These are phyloP conservation scores for Candida lessepsii DNA, from an alignment of 805 yeast species.

Conservation along the genomic window DNA sequence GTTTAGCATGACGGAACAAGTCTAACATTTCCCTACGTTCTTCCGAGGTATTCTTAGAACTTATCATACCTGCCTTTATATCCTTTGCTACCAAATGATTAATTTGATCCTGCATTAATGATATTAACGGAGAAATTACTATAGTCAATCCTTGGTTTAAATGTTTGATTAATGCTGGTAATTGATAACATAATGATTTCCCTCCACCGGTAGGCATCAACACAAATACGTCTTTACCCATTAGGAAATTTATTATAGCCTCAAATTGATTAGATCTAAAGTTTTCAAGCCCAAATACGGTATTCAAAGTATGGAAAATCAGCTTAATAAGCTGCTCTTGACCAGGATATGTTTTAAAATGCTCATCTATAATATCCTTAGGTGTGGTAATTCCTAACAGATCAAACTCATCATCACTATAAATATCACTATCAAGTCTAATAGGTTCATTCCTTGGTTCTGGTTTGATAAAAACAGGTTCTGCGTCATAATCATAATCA, in stretches of 20 bases:
- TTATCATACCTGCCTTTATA: slow-evolving; percentile 84
- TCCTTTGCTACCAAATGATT: slow-evolving; percentile 66
- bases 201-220: slow-evolving; percentile 99
- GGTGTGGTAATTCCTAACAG: slow-evolving; percentile 24
- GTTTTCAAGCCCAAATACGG: slow-evolving; percentile 58
- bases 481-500: slow-evolving; percentile 26
- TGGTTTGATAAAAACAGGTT: slow-evolving; percentile 8
- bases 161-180: slow-evolving; percentile 75
- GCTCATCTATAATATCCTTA: slow-evolving; percentile 12
- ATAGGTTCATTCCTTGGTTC: not conserved
- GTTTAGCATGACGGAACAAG: slow-evolving; percentile 59
- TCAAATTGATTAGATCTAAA: slow-evolving; percentile 85
- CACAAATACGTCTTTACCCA: slow-evolving; percentile 87
- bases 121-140: slow-evolving; percentile 90
- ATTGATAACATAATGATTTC: slow-evolving; percentile 90
- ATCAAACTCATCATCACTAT: slow-evolving; percentile 20
- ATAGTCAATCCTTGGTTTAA: slow-evolving; percentile 77
- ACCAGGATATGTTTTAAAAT: slow-evolving; percentile 27
- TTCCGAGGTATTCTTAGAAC: slow-evolving; percentile 65
- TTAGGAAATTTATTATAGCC: slow-evolving; percentile 73
- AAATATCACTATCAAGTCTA: slow-evolving; percentile 8
- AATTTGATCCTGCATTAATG: slow-evolving; percentile 97
- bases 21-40: slow-evolving; percentile 65
- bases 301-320: slow-evolving; percentile 53
- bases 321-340: slow-evolving; percentile 66